Evolutionary conservation across 495 filamentous ascomycete species (phyloP), one percentile per base, ranked within the genome.

Genomic region (Ramalina peruviana): DNA sequence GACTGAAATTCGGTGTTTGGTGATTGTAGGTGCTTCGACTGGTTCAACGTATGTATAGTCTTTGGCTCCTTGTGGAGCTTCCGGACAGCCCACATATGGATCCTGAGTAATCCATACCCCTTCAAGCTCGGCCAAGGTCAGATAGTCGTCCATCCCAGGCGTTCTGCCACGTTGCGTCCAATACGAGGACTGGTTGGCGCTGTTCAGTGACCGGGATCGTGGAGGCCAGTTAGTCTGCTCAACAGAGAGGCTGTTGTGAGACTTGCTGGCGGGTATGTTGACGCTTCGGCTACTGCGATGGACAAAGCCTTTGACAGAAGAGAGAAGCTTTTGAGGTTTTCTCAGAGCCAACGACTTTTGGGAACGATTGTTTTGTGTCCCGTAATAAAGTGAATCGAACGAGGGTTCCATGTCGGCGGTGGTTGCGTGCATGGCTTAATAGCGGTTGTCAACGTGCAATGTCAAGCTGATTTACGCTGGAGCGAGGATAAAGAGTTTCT

Each of bases 121-220:
- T 27, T 58, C 56, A 27, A 58, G 42, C 38, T 58, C 37, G 13
- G 36, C 54, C 30, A 58, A 27, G 12, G 56, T 58, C 41, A 58
- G 33, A 48, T 58, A 58, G 19, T 58, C 56, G 37, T 52, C 51
- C 49, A 58, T 54, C 27, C 54, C 51, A 19, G 51, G 51, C 30
- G 51, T 57, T 47, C 40, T 42, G 40, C 54, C 54, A 27, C 50
- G 54, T 44, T 51, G 54, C 36, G 47, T 56, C 50, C 49, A 56
- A 13, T 37, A 17, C 2, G 45, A 16, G 19, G 45, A 16, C 16
- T 48, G 16, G 13, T 20, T 9, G 12, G 15, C 21, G 26, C 30
- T 37, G 30, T 37, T 36, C 16, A 48, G 10, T 17, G 45, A 48
- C 45, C 27, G 33, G 16, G 45, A 17, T 6, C 45, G 45, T 17